Evolutionary conservation across 2,329 filamentous ascomycete species (phyloP).

Genomic region (Dactylellina sp.): DNA sequence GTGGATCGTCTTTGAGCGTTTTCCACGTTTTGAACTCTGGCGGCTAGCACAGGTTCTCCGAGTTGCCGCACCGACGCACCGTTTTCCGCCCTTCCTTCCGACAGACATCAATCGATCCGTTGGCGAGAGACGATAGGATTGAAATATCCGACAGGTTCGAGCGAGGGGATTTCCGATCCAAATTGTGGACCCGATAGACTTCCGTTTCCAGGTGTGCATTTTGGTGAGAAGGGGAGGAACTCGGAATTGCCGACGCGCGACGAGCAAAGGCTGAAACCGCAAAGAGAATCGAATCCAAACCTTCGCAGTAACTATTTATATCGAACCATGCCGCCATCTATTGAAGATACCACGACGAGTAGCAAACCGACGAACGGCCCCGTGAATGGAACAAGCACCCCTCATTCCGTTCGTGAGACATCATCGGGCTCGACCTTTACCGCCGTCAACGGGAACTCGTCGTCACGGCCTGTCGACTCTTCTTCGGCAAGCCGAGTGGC

Average conservation of each 20-base stretch:
- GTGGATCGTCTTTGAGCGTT: neutral
- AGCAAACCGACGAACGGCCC: slow-evolving; percentile 51
- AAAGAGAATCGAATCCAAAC: slow-evolving; percentile 9
- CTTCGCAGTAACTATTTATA: slow-evolving; percentile 1
- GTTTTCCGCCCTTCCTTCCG: slow-evolving; percentile 9
- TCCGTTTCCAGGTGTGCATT: slow-evolving; percentile 2
- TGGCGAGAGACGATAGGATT: neutral
- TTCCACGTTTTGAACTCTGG: slow-evolving; percentile 4
- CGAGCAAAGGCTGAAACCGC: neutral
- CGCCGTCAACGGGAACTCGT: slow-evolving; percentile 52
- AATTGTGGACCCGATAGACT: neutral
- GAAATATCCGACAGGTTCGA: neutral
- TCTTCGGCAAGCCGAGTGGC: slow-evolving; percentile 36
- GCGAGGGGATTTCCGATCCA: neutral
- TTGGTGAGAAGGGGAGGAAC: slow-evolving; percentile 29
- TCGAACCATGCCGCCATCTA: slow-evolving; percentile 44
- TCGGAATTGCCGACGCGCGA: slow-evolving; percentile 19
- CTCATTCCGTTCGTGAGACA: slow-evolving; percentile 35
- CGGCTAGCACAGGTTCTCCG: slow-evolving; percentile 26
- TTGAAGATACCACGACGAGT: slow-evolving; percentile 39
- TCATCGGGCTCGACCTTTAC: slow-evolving; percentile 51
- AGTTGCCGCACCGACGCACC: slow-evolving; percentile 13
- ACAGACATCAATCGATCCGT: neutral
- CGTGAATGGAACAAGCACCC: slow-evolving; percentile 43
- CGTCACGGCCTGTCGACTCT: slow-evolving; percentile 36